Conservation (phyloP, 129 eudicot species). For the Flaveria brownii region DNA sequence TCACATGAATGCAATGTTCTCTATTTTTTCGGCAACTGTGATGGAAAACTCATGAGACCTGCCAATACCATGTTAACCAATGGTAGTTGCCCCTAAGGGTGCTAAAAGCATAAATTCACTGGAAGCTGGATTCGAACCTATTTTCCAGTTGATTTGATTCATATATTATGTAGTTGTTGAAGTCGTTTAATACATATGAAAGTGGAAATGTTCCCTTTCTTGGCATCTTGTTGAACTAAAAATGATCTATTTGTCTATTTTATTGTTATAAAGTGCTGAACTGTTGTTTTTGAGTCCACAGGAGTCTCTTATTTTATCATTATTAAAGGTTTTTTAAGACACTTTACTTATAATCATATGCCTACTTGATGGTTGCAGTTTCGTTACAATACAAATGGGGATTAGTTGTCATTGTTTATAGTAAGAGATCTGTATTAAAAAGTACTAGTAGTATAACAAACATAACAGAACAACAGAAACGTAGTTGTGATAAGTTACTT, state of each 20-base stretch:
- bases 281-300: neutral
- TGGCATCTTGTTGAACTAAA: neutral
- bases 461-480: too few relatives aligned
- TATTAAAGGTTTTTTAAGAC: neutral
- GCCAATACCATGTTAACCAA: too few relatives aligned
- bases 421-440: too few relatives aligned
- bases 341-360: neutral
- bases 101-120: too few relatives aligned
- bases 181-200: neutral
- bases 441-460: too few relatives aligned
- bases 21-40: neutral
- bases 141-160: neutral
- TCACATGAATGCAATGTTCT: neutral
- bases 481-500: too few relatives aligned
- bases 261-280: too few relatives aligned
- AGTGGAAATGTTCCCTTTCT: neutral
- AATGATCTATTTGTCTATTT: constrained; percentile 2
- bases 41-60: too few relatives aligned
- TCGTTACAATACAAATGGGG: too few relatives aligned
- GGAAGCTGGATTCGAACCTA: neutral
- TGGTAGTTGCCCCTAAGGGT: too few relatives aligned
- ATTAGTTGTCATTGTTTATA: too few relatives aligned
- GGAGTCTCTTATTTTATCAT: neutral
- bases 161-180: neutral
- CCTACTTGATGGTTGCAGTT: neutral